Base-by-base conservation (phyloP, 2,329 filamentous ascomycete species). In the Calonectria montana region DNA sequence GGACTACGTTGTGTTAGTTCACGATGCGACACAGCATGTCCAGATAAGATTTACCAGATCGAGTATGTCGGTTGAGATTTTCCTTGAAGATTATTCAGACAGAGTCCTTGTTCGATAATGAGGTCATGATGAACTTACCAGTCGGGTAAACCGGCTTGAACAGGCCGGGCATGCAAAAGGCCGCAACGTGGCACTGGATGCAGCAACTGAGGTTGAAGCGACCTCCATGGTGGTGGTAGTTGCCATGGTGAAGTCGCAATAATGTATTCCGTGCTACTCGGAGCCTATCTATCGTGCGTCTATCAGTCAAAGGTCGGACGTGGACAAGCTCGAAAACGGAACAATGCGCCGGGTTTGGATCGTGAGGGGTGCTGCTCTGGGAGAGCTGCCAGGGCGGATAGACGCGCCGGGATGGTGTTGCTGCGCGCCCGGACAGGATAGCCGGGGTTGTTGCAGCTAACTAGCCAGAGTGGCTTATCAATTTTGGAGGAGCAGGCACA, bases 151-250 rank as follows among this genome's bases (percentile, higher is more conserved):
- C n/a, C 70, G 70, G 27, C 70, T 72, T 9, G 70, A 66, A 25
- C 70, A 72, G 4, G 70, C 70, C 12, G 70, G 70, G 53, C 70
- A 72, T 10, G 70, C 66, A 66, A 72, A 72, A 37, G 70, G 70
- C 27, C 70, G 47, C 57, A 71, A 41, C n/a, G 65, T 25, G 23
- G 64, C 23, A 35, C 62, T 68, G 16, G 69, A 62, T 18, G 69
- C 35, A 9, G 47, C 35, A n/a, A 47, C 48, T 6, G 65, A 59
- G 5, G 69, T 71, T 7, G 64, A 39, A 27, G 64, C 48, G 47
- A 55, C 55, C 23, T 67, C 69, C 57, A 71, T 71, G 2, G 53
- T 70, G 8, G 50, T 67, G 35, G 47, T 67, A 25, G 47, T 35
- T 10, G 64, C 25, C 45, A 59, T 67, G n/a, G 12, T 41, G 4